These are phyloP conservation scores for Colletotrichum paranaense DNA, from an alignment of 2,329 filamentous ascomycete species.

Conservation along the genomic window DNA sequence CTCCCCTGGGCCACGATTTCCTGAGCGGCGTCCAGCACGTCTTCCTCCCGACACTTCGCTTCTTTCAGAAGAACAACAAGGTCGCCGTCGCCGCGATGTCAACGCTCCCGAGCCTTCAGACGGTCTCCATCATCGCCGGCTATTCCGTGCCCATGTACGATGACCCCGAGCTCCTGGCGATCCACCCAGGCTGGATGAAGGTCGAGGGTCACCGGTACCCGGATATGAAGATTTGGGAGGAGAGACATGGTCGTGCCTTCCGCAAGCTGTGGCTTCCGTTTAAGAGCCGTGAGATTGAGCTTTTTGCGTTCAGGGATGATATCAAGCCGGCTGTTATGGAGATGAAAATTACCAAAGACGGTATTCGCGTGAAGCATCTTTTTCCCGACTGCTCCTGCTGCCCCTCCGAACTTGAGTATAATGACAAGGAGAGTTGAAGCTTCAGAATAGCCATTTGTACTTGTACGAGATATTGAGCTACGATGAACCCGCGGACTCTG, in stretches of 20 bases:
- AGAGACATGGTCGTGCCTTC: not conserved
- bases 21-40: not conserved
- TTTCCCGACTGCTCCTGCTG: not conserved
- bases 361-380: not conserved
- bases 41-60: not conserved
- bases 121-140: not conserved
- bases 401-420: not conserved
- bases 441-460: not conserved
- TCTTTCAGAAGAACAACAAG: not conserved
- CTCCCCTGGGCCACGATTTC: not conserved
- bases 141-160: not conserved
- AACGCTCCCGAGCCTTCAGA: slow-evolving; percentile 3
- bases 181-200: not conserved
- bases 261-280: not conserved
- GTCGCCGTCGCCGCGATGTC: not conserved
- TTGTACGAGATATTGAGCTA: not conserved
- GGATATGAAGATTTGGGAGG: not conserved
- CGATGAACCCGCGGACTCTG: no score
- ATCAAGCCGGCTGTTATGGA: not conserved
- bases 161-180: not conserved
- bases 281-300: not conserved
- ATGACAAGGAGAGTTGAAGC: not conserved
- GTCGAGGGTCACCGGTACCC: not conserved
- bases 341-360: not conserved
- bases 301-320: not conserved